phyloP scores from a whole-genome alignment of 2,329 filamentous ascomycete genomes.

The Ascocoryne sarcoides region DNA sequence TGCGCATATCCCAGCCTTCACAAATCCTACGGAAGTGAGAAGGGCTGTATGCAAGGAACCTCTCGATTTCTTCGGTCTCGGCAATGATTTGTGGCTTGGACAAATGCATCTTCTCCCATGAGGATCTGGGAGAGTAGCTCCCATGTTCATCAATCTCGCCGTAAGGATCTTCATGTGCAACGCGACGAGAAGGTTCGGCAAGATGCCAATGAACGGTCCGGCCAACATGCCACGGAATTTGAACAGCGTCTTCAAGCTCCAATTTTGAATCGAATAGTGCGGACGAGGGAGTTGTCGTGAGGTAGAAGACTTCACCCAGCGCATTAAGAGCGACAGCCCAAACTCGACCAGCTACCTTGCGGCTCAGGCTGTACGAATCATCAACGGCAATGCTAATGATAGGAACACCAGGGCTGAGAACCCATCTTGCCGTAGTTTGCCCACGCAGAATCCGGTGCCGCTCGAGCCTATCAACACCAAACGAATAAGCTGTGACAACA shows the following conservation, averaged over 20 bases:
- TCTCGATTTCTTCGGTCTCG: conserved; percentile 76
- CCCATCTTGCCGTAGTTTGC: conserved; percentile 81
- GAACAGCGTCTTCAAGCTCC: conserved; percentile 48
- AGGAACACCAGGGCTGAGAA: conserved; percentile 83
- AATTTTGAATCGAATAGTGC: conserved; percentile 37
- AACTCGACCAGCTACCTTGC: conserved; percentile 60
- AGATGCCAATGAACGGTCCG: conserved; percentile 74
- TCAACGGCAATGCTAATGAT: conserved; percentile 80
- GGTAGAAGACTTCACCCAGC: conserved; percentile 81
- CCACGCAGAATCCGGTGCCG: conserved; percentile 60
- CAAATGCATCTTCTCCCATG: conserved; percentile 63
- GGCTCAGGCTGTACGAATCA: conserved; percentile 66
- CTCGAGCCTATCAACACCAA: conserved; percentile 48
- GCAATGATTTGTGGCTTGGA: conserved; percentile 60
- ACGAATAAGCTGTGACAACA: conserved; percentile 71
- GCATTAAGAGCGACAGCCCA: conserved; percentile 96
- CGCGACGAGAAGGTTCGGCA: conserved; percentile 67
- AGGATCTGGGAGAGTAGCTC: conserved; percentile 73
- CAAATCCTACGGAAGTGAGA: conserved; percentile 71
- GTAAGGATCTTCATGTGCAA: conserved; percentile 63
- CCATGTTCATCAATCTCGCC: conserved; percentile 59
- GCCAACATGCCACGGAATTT: conserved; percentile 71
- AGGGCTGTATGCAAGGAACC: conserved; percentile 63
- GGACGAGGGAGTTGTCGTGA: conserved; percentile 59
- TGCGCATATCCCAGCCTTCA: conserved; percentile 85